These are phyloP conservation scores for Lachnellula hyalina DNA, from an alignment of 2,329 filamentous ascomycete species.

Conservation along the genomic window DNA sequence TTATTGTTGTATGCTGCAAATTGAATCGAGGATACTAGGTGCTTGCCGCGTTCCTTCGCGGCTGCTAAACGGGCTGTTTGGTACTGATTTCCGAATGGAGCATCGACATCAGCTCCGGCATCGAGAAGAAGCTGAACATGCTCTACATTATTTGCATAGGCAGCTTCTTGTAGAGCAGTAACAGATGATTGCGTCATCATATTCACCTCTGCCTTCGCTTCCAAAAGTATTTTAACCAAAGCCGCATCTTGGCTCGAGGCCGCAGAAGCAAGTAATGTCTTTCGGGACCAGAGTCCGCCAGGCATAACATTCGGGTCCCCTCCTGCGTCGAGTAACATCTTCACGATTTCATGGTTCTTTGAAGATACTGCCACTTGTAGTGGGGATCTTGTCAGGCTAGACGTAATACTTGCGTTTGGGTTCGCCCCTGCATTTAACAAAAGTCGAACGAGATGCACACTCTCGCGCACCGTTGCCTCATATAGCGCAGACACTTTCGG, in stretches of 20 bases:
- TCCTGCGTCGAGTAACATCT: slow-evolving; percentile 10
- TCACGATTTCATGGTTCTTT: slow-evolving; percentile 11
- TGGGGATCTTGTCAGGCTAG: slow-evolving; percentile 3
- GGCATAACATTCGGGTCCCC: too few relatives aligned
- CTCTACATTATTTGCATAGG: too few relatives aligned
- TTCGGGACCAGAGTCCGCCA: too few relatives aligned
- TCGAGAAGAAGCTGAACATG: too few relatives aligned
- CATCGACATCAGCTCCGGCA: too few relatives aligned
- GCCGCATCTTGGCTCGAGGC: too few relatives aligned
- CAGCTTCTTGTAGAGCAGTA: too few relatives aligned
- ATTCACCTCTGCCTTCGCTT: too few relatives aligned
- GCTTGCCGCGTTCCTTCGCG: not conserved
- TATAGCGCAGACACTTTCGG: slow-evolving; percentile 9
- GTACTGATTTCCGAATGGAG: not conserved
- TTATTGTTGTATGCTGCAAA: slow-evolving; percentile 9
- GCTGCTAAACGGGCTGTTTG: slow-evolving; percentile 4
- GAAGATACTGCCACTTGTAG: slow-evolving; percentile 9
- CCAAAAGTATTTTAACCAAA: too few relatives aligned
- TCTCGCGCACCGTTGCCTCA: not conserved
- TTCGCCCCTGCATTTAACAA: slow-evolving; percentile 13
- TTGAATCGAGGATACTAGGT: slow-evolving; percentile 11
- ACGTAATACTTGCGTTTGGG: slow-evolving; percentile 1
- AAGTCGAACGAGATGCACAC: slow-evolving; percentile 4
- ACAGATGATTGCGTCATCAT: too few relatives aligned
- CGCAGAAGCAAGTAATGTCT: too few relatives aligned